Conservation (phyloP, 306 rosid genomes). For the Cicer chorassanicum region DNA sequence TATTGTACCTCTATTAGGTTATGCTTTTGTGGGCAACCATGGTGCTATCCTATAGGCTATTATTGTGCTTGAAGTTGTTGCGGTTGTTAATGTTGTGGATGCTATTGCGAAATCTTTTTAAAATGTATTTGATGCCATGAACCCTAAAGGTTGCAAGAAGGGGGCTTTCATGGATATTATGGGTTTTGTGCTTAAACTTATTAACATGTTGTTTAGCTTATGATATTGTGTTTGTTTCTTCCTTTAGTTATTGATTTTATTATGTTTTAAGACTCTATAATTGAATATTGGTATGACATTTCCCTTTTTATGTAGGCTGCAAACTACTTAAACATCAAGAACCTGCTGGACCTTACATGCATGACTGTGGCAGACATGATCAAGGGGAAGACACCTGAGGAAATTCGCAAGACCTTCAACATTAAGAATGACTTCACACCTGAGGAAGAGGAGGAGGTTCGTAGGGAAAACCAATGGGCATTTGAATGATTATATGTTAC, state of each 20-base stretch:
- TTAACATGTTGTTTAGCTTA: not conserved
- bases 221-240: not conserved
- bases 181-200: not conserved
- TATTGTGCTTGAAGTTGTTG: not conserved
- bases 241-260: not conserved
- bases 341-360: constrained; percentile 74
- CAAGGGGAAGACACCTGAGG: constrained; percentile 84
- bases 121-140: not conserved
- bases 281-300: not conserved
- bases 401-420: constrained; percentile 73
- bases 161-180: not conserved
- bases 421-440: constrained; percentile 79
- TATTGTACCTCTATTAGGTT: no score
- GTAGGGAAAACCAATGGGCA: constrained; percentile 87
- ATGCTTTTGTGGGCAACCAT: no score
- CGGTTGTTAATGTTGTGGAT: not conserved
- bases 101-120: not conserved
- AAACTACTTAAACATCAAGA: constrained; percentile 79
- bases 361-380: constrained; percentile 85
- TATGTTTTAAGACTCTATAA: not conserved
- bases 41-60: no score
- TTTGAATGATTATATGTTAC: constrained; percentile 58
- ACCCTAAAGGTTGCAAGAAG: not conserved
- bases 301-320: constrained; percentile 66
- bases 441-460: constrained; percentile 84